Base-by-base conservation (phyloP, 495 filamentous ascomycete species). In the Hypomontagnella submonticulosa region DNA sequence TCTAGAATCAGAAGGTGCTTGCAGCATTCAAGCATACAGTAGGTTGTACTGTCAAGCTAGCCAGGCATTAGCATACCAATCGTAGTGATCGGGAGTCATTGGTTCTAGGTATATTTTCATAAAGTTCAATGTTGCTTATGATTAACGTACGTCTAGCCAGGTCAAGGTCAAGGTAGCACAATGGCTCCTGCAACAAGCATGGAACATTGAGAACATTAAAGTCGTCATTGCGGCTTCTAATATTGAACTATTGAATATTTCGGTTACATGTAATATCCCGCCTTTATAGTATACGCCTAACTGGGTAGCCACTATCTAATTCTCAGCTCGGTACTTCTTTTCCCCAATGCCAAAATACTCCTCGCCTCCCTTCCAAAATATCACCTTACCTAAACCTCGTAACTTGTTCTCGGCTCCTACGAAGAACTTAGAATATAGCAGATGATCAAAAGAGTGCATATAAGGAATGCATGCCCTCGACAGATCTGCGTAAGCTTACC, bases 1-100 rank as follows among this genome's bases (percentile, higher is more conserved):
- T 56, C 63, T 59, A 46, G 37, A 60, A 66, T 52, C 30, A 56
- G 63, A 66, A 60, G 57, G 50, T 60, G 56, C 43, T 44, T 62
- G 46, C 12, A 16, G 6, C 5, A 16, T 56, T 27, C 49, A 27
- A 53, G 34, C 23, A 34, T 42, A 23, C 34, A 18, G 27, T 44
- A 36, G 30, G 32, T 57, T 15, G 42, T 36, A 37, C 16, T 38
- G 4, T 4, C 33, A 13, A 50, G 15, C 40, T 41, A 18, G 23
- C 36, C 15, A 27, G 36, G 19, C 43, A 50, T 56, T 23, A 13
- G 1, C 23, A 42, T 47, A 41, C 33, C 23, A 27, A 27, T 27
- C 18, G 44, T 36, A 43, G 37, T 57, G 46, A 16, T 20, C 43
- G 23, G 30, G 20, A 34, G 37, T 56, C 15, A 52, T 52, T 16